These are phyloP conservation scores for Huiozyma sinensis DNA, from an alignment of 805 yeast genomes.

Conservation along the genomic window DNA sequence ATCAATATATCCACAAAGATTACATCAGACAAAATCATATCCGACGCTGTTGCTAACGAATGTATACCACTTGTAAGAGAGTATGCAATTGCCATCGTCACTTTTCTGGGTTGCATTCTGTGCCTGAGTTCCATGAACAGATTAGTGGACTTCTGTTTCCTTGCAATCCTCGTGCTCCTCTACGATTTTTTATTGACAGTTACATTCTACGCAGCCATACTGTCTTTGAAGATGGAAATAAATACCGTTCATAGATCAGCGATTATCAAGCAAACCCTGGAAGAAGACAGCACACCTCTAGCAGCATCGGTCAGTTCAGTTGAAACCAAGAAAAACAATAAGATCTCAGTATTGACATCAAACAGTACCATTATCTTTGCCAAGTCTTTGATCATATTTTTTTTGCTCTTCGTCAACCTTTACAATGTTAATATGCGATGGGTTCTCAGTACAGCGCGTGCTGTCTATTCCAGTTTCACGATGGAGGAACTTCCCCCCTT, in stretches of 20 bases:
- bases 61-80: conserved; percentile 46
- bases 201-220: conserved; percentile 74
- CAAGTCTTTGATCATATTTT: conserved; percentile 47
- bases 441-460: conserved; percentile 18
- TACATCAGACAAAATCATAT: conserved; percentile 23
- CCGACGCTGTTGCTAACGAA: conserved; percentile 27
- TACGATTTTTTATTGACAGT: conserved; percentile 63
- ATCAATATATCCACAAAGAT: conserved; percentile 27
- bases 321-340: conserved; percentile 38
- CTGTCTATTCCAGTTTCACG: background rate
- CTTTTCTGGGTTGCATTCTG: conserved; percentile 50
- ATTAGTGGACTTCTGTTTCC: conserved; percentile 66
- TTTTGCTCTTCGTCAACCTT: conserved; percentile 51
- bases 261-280: conserved; percentile 63
- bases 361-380: conserved; percentile 39
- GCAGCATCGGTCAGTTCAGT: background rate
- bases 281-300: conserved; percentile 80
- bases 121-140: conserved; percentile 59
- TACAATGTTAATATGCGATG: conserved; percentile 66
- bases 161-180: conserved; percentile 57
- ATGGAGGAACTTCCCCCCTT: conserved; percentile 28
- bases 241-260: conserved; percentile 73
- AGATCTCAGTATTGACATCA: conserved; percentile 32
- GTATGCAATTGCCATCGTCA: conserved; percentile 56
- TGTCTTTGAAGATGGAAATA: conserved; percentile 82